Conservation (phyloP, 768 basidiomycete genomes). For the Lenzites betulinus region DNA sequence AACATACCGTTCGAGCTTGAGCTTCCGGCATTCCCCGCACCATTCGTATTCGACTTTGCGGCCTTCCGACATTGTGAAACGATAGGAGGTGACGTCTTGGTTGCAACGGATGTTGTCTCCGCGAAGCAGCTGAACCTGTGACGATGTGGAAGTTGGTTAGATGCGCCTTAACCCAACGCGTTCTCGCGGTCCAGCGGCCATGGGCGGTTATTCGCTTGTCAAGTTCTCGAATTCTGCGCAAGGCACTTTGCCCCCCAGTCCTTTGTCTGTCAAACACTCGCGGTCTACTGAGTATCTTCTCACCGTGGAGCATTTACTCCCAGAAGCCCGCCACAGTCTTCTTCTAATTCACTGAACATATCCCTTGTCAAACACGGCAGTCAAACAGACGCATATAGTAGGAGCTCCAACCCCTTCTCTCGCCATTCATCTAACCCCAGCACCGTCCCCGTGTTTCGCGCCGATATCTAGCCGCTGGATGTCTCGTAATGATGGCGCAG, state of each 20-base stretch:
- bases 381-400: not conserved
- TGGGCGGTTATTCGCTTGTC: not conserved
- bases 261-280: not conserved
- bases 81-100: too few relatives aligned
- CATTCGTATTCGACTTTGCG: too few relatives aligned
- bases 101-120: too few relatives aligned
- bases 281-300: not conserved
- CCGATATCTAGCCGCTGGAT: constrained; percentile 17
- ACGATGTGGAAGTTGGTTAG: not conserved
- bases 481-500: constrained; percentile 9
- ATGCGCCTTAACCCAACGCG: not conserved
- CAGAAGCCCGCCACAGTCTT: not conserved
- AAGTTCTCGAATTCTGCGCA: not conserved
- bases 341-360: not conserved
- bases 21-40: too few relatives aligned
- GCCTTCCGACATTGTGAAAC: too few relatives aligned
- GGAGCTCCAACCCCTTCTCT: not conserved
- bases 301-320: too few relatives aligned
- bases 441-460: not conserved
- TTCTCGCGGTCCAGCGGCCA: not conserved
- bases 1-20: too few relatives aligned
- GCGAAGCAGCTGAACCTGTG: not conserved
- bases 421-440: not conserved
- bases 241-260: not conserved
- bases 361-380: not conserved